phyloP scores from a whole-genome alignment of 208 protist genomes.

The Leishmania aethiopica region DNA sequence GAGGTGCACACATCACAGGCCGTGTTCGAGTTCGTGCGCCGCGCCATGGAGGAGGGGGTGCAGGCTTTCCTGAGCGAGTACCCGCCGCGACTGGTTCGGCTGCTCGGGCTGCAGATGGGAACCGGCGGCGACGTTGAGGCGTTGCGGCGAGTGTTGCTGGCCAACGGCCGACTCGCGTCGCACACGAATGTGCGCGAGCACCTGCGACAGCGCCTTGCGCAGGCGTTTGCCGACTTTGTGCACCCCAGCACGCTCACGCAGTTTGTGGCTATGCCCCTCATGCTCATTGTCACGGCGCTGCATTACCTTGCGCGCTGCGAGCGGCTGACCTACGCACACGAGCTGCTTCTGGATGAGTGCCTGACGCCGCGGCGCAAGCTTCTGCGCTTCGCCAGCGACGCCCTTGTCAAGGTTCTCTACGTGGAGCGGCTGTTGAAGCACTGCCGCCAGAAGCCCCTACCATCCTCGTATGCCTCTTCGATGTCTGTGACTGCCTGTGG shows the following conservation, averaged over 20 bases:
- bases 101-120: slow-evolving; percentile 65
- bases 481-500: not conserved
- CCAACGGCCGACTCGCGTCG: slow-evolving; percentile 50
- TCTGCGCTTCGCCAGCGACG: slow-evolving; percentile 69
- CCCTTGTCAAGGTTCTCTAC: slow-evolving; percentile 68
- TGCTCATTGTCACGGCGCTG: slow-evolving; percentile 60
- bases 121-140: slow-evolving; percentile 27
- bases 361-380: slow-evolving; percentile 34
- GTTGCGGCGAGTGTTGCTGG: slow-evolving; percentile 40
- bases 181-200: slow-evolving; percentile 45
- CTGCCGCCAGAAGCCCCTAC: slow-evolving; percentile 25
- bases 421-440: slow-evolving; percentile 50
- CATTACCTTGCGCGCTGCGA: slow-evolving; percentile 37
- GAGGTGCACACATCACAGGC: slow-evolving; percentile 32
- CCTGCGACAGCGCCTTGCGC: slow-evolving; percentile 38
- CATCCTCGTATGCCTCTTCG: not conserved
- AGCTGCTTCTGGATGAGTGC: slow-evolving; percentile 48
- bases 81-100: slow-evolving; percentile 29
- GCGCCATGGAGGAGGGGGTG: slow-evolving; percentile 52
- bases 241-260: slow-evolving; percentile 20
- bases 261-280: slow-evolving; percentile 62
- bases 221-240: slow-evolving; percentile 31
- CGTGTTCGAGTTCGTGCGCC: slow-evolving; percentile 43
- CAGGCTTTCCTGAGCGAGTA: slow-evolving; percentile 44
- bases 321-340: slow-evolving; percentile 43